These are phyloP conservation scores for Phaeosphaeriaceae sp. DNA, from an alignment of 2,329 filamentous ascomycete genomes.

Conservation along the genomic window DNA sequence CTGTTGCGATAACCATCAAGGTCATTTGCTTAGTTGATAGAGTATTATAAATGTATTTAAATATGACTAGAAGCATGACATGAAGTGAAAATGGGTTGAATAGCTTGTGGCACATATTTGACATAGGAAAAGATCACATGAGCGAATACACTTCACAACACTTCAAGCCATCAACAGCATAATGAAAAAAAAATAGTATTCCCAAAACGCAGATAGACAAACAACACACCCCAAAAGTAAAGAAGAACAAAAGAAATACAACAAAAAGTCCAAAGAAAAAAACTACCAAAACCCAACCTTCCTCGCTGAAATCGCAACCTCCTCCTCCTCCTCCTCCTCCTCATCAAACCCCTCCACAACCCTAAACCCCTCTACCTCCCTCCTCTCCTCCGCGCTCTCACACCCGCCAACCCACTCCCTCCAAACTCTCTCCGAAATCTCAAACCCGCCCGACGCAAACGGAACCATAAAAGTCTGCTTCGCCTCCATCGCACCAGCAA, in stretches of 20 bases:
- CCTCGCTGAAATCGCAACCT: not conserved
- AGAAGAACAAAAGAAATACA: not conserved
- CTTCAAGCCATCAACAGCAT: too few relatives aligned
- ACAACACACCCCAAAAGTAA: not conserved
- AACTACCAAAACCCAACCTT: not conserved
- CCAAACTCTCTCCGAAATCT: not conserved
- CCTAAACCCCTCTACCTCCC: not conserved
- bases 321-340: too few relatives aligned
- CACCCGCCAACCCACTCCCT: not conserved
- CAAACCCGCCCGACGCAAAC: not conserved
- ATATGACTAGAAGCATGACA: too few relatives aligned
- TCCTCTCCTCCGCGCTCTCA: not conserved
- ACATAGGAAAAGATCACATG: too few relatives aligned
- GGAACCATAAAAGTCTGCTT: not conserved
- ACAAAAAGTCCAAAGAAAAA: not conserved
- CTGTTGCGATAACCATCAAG: not conserved
- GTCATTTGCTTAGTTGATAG: too few relatives aligned
- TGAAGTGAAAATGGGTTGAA: too few relatives aligned
- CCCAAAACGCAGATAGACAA: too few relatives aligned
- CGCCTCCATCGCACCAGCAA: not conserved
- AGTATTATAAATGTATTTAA: too few relatives aligned
- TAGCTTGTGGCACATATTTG: too few relatives aligned
- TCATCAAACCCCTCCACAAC: not conserved
- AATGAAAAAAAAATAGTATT: too few relatives aligned
- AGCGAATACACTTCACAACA: too few relatives aligned